These are phyloP conservation scores for Colletotrichum tofieldiae DNA, from an alignment of 2,329 filamentous ascomycete genomes.

Conservation along the genomic window DNA sequence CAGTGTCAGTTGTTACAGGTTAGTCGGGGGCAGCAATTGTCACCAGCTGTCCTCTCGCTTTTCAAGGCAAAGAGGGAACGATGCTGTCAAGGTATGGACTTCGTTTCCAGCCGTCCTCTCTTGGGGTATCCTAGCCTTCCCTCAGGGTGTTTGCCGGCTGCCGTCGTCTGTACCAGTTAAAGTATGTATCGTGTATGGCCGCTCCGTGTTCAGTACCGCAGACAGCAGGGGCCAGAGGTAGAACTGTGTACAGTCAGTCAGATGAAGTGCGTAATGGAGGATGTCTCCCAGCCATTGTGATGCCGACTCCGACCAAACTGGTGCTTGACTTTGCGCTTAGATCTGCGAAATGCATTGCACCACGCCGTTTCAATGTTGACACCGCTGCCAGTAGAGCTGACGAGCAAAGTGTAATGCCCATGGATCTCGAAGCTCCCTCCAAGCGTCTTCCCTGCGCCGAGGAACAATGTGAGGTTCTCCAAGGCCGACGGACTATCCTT, in stretches of 20 bases:
- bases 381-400: background rate
- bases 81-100: background rate
- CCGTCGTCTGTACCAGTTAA: background rate
- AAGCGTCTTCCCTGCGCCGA: slow-evolving; percentile 24
- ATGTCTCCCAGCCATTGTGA: background rate
- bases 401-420: slow-evolving; percentile 20
- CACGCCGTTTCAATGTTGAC: slow-evolving; percentile 27
- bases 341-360: slow-evolving; percentile 11
- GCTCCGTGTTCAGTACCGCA: background rate
- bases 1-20: background rate
- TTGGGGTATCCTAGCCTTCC: background rate
- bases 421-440: slow-evolving; percentile 7
- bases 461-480: background rate
- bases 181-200: background rate
- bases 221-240: background rate
- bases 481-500: slow-evolving; percentile 4
- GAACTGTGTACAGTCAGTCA: background rate
- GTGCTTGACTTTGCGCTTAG: slow-evolving; percentile 33
- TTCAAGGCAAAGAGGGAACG: background rate
- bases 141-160: background rate
- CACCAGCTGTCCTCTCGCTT: background rate
- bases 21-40: background rate
- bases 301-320: background rate
- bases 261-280: slow-evolving; percentile 4
- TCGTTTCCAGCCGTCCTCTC: background rate